Base-by-base conservation (phyloP, 768 basidiomycete species). In the Suillus hirtellus region DNA sequence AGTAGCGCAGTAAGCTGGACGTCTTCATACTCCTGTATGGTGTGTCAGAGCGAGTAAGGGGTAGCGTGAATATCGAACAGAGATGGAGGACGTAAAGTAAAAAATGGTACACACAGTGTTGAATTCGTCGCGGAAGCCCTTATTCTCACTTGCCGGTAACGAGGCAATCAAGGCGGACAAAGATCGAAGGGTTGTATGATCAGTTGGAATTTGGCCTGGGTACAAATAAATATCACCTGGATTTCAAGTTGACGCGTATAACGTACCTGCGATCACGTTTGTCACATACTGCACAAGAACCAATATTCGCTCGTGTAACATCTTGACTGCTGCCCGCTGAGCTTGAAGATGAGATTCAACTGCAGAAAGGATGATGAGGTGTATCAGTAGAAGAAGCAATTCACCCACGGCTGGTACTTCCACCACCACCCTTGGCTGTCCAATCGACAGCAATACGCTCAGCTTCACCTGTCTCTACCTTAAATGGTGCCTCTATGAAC, bases 381-480 rank as follows among this genome's bases (percentile, higher is more conserved):
- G 50, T 11, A 24, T 35, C 49, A 11, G 1, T 14, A 12, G 17
- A 34, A 65, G 64, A 40, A 8, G 15, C 31, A 37, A 27, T 42
- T 56, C 54, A 81, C 91, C 77, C 68, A 95, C 94, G 78, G 66
- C 88, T 92, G 15, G 88, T 92, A 49, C 89, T 90, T 66, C 88
- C 90, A 35, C 86, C 91, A 55, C 93, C 92, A 10, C 92, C 92
- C 73, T 88, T 87, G 31, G 93, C 91, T 3, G 93, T 93, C 84
- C 94, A 96, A 73, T 99, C 96, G 0, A 99, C 97, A 7, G 97
- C 97, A 66, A 99, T 98, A 44, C 97, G 88, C 74, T 99, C 97
- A 17, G 97, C 97, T 77, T 99, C 97, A 40, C 96, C 97, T 0
- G 96, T 98, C 76, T 98, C 96, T 19, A 99, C 90, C 58, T 86